A percentile compares a stretch with the other conserved stretches of the same genome.
These are phyloP conservation scores for Fusarium drepaniforme DNA, from an alignment of 2,329 filamentous ascomycete species.

Conservation along the genomic window DNA sequence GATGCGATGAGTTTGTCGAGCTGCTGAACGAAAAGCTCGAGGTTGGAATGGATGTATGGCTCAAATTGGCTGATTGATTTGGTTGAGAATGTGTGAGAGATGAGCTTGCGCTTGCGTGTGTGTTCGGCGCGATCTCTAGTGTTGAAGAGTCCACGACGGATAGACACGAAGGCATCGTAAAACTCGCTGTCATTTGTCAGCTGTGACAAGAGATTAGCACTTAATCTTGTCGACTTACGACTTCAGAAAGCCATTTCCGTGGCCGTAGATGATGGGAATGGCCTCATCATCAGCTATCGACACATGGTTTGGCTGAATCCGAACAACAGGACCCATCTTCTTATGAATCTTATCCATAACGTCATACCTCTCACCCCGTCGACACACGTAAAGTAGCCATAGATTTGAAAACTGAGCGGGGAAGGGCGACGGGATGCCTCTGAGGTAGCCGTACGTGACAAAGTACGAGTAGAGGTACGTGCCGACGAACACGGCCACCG, in stretches of 20 bases:
- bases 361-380: slow-evolving; percentile 73
- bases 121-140: slow-evolving; percentile 86
- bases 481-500: slow-evolving; percentile 61
- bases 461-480: slow-evolving; percentile 73
- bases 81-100: slow-evolving; percentile 87
- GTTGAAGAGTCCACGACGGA: slow-evolving; percentile 88
- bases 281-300: slow-evolving; percentile 85
- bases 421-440: slow-evolving; percentile 72
- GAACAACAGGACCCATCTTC: slow-evolving; percentile 81
- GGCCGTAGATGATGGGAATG: slow-evolving; percentile 82
- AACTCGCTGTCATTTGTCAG: slow-evolving; percentile 70
- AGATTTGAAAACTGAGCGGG: slow-evolving; percentile 78
- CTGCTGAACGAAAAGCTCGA: slow-evolving; percentile 78
- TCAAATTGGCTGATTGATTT: slow-evolving; percentile 89
- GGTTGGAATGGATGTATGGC: slow-evolving; percentile 86
- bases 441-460: slow-evolving; percentile 62
- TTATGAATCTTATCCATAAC: slow-evolving; percentile 80
- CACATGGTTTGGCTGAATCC: slow-evolving; percentile 87
- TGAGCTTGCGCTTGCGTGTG: slow-evolving; percentile 88
- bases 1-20: slow-evolving; percentile 73
- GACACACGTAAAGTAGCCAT: slow-evolving; percentile 79
- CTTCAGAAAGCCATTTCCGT: slow-evolving; percentile 82
- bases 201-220: rapidly evolving
- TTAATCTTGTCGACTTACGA: slow-evolving; percentile 58
- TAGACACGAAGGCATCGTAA: slow-evolving; percentile 93